Evolutionary conservation across 108 stramenopile genomes (phyloP).

Genomic region (Nannochloropsis oceanica): DNA sequence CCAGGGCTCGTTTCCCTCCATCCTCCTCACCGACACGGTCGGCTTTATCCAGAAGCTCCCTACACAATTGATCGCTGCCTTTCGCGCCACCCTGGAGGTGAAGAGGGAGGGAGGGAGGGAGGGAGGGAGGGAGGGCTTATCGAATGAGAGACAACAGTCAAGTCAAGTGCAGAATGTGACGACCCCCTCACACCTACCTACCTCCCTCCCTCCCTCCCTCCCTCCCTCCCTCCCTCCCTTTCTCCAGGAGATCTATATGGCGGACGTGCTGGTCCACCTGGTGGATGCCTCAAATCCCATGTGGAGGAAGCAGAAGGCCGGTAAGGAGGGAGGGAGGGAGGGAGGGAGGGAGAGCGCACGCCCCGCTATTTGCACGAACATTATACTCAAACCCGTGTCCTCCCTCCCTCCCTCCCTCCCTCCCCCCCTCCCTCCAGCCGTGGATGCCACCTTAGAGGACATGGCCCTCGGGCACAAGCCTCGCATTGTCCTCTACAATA

Average conservation of each 20-base stretch:
- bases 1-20: slow-evolving; percentile 47
- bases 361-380: neutral
- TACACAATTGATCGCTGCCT: slow-evolving; percentile 82
- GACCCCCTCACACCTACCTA: neutral
- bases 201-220: neutral
- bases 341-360: neutral
- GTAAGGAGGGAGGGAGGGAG: neutral
- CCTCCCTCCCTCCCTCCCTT: neutral
- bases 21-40: slow-evolving; percentile 85
- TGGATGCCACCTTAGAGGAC: slow-evolving; percentile 4
- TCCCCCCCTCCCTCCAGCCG: neutral
- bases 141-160: neutral
- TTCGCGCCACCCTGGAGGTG: slow-evolving; percentile 89
- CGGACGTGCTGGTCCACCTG: slow-evolving; percentile 78
- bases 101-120: slow-evolving; percentile 26
- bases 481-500: slow-evolving; percentile 34
- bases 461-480: slow-evolving; percentile 22
- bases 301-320: slow-evolving; percentile 25
- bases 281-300: slow-evolving; percentile 49
- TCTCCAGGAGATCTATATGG: slow-evolving; percentile 4
- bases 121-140: neutral
- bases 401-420: neutral
- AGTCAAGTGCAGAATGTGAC: neutral
- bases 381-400: neutral
- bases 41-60: slow-evolving; percentile 94